phyloP scores from a whole-genome alignment of 1,284 basidiomycete species.

The Amylostereum areolatum region DNA sequence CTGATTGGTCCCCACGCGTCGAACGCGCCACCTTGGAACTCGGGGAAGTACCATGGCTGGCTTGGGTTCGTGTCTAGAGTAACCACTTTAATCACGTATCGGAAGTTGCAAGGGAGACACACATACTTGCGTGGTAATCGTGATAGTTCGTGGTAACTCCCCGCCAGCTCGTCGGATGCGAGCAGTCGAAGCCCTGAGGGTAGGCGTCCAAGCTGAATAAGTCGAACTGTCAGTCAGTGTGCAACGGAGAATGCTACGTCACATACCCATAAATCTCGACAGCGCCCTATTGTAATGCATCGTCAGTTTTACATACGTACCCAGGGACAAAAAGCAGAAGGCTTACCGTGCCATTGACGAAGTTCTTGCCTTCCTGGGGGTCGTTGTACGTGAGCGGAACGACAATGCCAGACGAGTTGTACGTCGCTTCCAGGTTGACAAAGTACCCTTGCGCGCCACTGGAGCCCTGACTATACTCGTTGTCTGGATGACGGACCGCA shows the following conservation, averaged over 20 bases:
- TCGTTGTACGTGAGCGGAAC: conserved; percentile 75
- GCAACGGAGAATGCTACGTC: too few species aligned
- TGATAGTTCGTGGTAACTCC: conserved; percentile 52
- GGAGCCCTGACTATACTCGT: conserved; percentile 61
- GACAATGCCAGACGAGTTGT: conserved; percentile 50
- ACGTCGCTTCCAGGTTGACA: conserved; percentile 51
- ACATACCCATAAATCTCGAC: conserved; percentile 44
- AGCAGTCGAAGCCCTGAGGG: conserved; percentile 71
- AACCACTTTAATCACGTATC: neutral
- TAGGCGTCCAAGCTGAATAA: conserved; percentile 46
- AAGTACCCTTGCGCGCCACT: conserved; percentile 51
- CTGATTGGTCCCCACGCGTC: conserved; percentile 69
- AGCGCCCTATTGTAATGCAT: conserved; percentile 27
- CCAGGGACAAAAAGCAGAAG: conserved; percentile 1
- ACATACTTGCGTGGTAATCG: conserved; percentile 40
- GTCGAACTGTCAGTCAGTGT: too few species aligned
- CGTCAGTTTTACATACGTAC: neutral
- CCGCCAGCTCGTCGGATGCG: conserved; percentile 54
- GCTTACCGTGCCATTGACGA: conserved; percentile 57
- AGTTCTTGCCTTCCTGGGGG: conserved; percentile 50
- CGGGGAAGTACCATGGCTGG: conserved; percentile 62
- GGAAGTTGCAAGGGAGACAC: neutral
- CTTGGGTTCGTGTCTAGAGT: conserved; percentile 37
- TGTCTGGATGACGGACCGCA: conserved; percentile 35
- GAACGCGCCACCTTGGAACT: conserved; percentile 67